Conservation (phyloP, 306 rosid species). For the Corylus heterophylla region DNA sequence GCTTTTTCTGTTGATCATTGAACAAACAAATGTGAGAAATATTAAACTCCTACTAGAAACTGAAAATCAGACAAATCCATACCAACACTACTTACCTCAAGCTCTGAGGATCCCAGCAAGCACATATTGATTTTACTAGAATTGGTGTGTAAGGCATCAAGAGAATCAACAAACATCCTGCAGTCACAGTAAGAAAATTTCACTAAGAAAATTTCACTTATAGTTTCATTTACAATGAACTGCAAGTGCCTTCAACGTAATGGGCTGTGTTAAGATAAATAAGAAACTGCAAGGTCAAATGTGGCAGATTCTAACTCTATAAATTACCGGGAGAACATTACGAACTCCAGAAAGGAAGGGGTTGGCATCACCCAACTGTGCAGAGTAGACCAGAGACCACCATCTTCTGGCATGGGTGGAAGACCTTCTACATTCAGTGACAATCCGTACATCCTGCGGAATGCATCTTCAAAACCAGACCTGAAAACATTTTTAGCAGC, state of each 20-base stretch:
- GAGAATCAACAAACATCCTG: conserved; percentile 93
- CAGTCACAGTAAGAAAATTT: conserved; percentile 31
- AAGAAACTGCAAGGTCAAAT: neutral
- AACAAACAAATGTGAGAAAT: conserved; percentile 26
- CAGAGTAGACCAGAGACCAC: conserved; percentile 84
- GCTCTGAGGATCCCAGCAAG: conserved; percentile 70
- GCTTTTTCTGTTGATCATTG: conserved; percentile 53
- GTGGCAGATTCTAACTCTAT: neutral
- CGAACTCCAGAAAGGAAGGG: conserved; percentile 84
- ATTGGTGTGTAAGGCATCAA: conserved; percentile 68
- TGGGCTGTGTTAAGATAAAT: conserved; percentile 12
- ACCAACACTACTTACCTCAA: conserved; percentile 59
- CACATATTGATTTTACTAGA: conserved; percentile 45
- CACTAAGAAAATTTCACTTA: conserved; percentile 32
- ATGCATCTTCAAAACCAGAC: conserved; percentile 69
- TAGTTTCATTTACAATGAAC: conserved; percentile 16
- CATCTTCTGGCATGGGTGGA: conserved; percentile 96
- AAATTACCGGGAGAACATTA: conserved; percentile 86
- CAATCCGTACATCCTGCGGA: conserved; percentile 70
- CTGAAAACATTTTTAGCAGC: conserved; percentile 48
- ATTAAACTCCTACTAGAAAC: conserved; percentile 23
- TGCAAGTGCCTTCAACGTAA: conserved; percentile 12
- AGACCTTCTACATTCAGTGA: conserved; percentile 69
- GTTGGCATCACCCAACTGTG: conserved; percentile 99
- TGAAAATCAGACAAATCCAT: conserved; percentile 1